Evolutionary conservation across 257 asterid species (phyloP).

Genomic region (Striga asiatica): DNA sequence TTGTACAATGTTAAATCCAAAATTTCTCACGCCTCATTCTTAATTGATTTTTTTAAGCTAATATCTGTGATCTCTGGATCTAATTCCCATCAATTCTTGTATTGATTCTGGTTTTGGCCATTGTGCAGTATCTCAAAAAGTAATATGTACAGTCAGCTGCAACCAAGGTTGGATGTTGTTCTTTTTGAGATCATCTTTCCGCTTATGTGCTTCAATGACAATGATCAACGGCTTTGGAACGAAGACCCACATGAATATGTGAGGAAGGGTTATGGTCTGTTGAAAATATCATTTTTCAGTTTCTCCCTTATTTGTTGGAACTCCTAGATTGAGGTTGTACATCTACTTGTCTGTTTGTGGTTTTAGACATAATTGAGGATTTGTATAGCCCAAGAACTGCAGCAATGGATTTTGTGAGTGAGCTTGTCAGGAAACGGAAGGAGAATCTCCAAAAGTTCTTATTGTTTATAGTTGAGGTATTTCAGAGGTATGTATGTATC

Average conservation of each 20-base stretch:
- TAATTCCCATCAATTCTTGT: background rate
- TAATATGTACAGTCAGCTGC: constrained; percentile 77
- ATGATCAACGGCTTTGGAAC: constrained; percentile 92
- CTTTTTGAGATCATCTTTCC: constrained; percentile 93
- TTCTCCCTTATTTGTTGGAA: background rate
- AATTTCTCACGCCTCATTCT: background rate
- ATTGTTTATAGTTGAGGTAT: constrained; percentile 71
- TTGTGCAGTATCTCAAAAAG: constrained; percentile 79
- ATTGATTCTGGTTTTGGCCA: constrained; percentile 16
- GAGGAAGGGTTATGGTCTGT: constrained; percentile 95
- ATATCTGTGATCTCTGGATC: too few species aligned
- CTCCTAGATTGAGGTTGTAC: constrained; percentile 7
- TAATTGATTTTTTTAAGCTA: too few species aligned
- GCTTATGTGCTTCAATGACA: constrained; percentile 92
- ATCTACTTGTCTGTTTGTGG: background rate
- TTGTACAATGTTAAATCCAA: background rate
- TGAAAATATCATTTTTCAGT: constrained; percentile 1
- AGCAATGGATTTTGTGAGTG: constrained; percentile 98
- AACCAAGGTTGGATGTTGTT: constrained; percentile 71
- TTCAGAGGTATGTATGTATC: constrained; percentile 68
- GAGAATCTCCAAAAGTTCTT: constrained; percentile 92
- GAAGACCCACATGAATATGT: constrained; percentile 99
- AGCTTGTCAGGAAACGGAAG: constrained; percentile 91
- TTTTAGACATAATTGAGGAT: constrained; percentile 88
- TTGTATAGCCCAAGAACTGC: constrained; percentile 97